These are phyloP conservation scores for Wickerhamiella azyma DNA, from an alignment of 805 yeast genomes.

Conservation along the genomic window DNA sequence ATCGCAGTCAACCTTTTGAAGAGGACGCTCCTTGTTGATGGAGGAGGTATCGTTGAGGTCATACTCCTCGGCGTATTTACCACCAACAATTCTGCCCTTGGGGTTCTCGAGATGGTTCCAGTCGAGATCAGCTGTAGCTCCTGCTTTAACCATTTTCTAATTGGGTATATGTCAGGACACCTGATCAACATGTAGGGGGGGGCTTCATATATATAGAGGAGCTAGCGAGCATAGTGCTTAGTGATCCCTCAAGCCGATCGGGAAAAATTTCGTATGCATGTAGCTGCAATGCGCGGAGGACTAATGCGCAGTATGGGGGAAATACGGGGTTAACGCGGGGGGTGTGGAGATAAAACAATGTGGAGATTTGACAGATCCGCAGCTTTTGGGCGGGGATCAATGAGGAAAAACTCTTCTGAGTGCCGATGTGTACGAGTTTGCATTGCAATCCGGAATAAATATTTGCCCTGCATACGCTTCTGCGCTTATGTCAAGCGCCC, in stretches of 20 bases:
- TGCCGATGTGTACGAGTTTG: background rate
- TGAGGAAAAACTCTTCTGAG: background rate
- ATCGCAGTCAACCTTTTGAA: slow-evolving; percentile 16
- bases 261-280: background rate
- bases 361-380: background rate
- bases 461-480: background rate
- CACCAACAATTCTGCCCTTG: slow-evolving; percentile 17
- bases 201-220: background rate
- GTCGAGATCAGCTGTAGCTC: slow-evolving; percentile 17
- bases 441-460: background rate
- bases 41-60: slow-evolving; percentile 5
- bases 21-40: slow-evolving; percentile 14
- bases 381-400: background rate
- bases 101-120: slow-evolving; percentile 17
- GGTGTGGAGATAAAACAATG: background rate
- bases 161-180: background rate
- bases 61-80: slow-evolving; percentile 14
- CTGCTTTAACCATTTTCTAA: slow-evolving; percentile 12
- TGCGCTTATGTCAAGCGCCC: background rate
- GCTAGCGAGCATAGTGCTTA: background rate
- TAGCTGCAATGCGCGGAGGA: background rate
- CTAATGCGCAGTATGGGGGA: background rate
- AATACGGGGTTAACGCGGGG: background rate
- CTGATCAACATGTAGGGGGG: background rate
- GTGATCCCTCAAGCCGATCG: background rate